Conservation (phyloP, 805 yeast species). For the Pichia eremophila region DNA sequence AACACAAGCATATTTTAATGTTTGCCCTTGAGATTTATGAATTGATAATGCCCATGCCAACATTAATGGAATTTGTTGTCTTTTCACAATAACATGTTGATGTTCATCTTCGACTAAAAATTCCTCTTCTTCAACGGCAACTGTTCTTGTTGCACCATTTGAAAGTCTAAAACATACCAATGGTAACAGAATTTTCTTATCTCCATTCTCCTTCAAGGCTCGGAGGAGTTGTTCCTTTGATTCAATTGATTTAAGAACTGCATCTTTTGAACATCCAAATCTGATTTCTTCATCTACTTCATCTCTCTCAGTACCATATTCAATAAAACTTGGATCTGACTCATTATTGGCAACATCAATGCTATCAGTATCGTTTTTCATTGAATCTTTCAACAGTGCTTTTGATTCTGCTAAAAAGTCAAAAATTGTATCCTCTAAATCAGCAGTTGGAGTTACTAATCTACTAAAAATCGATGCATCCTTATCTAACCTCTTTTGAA, state of each 20-base stretch:
- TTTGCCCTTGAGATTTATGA: slow-evolving; percentile 94
- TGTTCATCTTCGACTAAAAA: slow-evolving; percentile 75
- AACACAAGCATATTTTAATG: slow-evolving; percentile 65
- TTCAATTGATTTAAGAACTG: background rate
- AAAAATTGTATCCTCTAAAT: slow-evolving; percentile 3
- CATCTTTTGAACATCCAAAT: background rate
- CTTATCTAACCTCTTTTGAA: slow-evolving; percentile 4
- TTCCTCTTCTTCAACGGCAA: slow-evolving; percentile 69
- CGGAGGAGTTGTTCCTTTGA: background rate
- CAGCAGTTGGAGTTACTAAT: background rate
- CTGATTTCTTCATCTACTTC: background rate
- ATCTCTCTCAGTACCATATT: background rate
- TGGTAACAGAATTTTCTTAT: slow-evolving; percentile 36
- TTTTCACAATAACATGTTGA: slow-evolving; percentile 55
- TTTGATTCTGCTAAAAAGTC: slow-evolving; percentile 3
- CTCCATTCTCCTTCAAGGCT: slow-evolving; percentile 1
- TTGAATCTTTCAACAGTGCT: background rate
- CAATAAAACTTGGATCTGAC: background rate
- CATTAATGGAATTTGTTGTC: slow-evolving; percentile 78
- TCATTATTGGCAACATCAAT: background rate
- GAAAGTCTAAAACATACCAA: slow-evolving; percentile 66
- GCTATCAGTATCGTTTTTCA: background rate
- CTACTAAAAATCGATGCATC: too few relatives aligned
- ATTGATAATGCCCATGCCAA: slow-evolving; percentile 96
- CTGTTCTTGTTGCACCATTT: slow-evolving; percentile 65